Base-by-base conservation (phyloP, 177 flowering plant genomes). In the Tripterygium wilfordii region DNA sequence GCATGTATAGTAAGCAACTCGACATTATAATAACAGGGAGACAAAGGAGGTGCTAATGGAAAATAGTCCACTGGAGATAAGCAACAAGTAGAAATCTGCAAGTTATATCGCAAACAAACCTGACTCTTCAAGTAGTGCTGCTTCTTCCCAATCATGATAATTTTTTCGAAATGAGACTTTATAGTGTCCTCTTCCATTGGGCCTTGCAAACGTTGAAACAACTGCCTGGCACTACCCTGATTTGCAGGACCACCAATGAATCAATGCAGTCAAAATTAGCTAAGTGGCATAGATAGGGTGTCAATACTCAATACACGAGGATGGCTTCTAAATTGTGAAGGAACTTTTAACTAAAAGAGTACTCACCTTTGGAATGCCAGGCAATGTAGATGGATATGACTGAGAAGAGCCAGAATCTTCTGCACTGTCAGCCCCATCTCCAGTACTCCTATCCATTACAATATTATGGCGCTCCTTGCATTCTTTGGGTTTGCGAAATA, bases 331-430 rank as follows among this genome's bases (percentile, higher is more conserved):
- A 30, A 12, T 30, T n/a, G n/a, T n/a, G n/a, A n/a, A n/a, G n/a
- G n/a, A n/a, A n/a, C n/a, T n/a, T n/a, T n/a, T n/a, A n/a, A n/a
- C n/a, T n/a, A n/a, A n/a, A n/a, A n/a, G n/a, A n/a, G n/a, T n/a
- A 33, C 43, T 38, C 64, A 70, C 99, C 90, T 94, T 85, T 16
- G 97, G 97, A 49, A 94, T 87, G 56, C 97, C 99, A 58, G 96
- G 96, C 60, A 90, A 67, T 39, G 92, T 85, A 47, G 95, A 84
- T 24, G 88, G 85, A 57, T 90, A 90, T 48, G 96, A 77, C 57
- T 85, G 96, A 52, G 97, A 94, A 60, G 97, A 81, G 31, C 97
- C 95, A 25, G 97, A 89, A 73, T 90, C 96, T 52, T 89, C 99
- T 36, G 91, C 97, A 80, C 96, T 89, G 57, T 83, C 96, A 43